Conservation (phyloP, 257 asterid genomes). For the Solanum verrucosum region DNA sequence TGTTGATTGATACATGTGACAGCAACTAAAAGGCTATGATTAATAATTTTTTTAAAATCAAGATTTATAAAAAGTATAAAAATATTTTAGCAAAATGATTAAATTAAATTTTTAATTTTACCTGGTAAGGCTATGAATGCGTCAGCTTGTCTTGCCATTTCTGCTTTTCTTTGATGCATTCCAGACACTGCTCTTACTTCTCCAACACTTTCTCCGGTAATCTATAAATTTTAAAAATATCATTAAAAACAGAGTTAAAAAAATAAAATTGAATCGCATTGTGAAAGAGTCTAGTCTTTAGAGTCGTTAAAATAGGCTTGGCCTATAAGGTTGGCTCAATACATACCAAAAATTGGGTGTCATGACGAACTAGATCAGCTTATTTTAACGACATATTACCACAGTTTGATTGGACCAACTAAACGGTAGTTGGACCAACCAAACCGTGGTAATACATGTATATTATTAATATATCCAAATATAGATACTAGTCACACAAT, state of each 20-base stretch:
- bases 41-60: not conserved
- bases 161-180: constrained; percentile 96
- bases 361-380: not conserved
- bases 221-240: constrained; percentile 20
- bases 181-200: constrained; percentile 86
- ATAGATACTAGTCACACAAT: not conserved
- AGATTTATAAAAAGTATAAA: not conserved
- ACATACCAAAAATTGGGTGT: not conserved
- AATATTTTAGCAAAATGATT: not conserved
- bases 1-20: not conserved
- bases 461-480: not conserved
- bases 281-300: not conserved
- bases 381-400: not conserved
- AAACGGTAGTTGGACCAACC: not conserved
- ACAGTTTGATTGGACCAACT: not conserved
- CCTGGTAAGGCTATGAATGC: constrained; percentile 94
- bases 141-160: constrained; percentile 94
- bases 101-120: not conserved
- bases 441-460: not conserved
- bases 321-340: not conserved
- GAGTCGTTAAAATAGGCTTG: not conserved
- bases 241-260: not conserved
- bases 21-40: constrained; percentile 2
- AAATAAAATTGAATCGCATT: not conserved
- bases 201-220: constrained; percentile 87